Percentiles rank a stretch among this genome's conserved stretches.
phyloP scores from a whole-genome alignment of 345 rosid species.

The Eucalyptus curtisii region DNA sequence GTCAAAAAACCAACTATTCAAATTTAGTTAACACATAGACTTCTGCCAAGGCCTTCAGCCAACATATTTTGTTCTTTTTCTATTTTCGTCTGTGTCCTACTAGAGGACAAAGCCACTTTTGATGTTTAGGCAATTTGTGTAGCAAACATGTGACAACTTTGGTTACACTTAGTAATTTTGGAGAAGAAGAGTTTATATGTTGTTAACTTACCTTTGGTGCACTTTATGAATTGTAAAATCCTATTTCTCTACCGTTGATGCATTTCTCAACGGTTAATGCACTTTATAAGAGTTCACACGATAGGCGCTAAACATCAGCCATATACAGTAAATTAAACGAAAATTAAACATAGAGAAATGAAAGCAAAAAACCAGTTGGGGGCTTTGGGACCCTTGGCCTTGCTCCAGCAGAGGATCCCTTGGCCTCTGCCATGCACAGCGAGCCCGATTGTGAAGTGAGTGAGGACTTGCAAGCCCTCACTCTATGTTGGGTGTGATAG shows the following conservation, averaged over 20 bases:
- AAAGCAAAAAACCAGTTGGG: too few relatives aligned
- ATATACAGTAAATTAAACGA: not conserved
- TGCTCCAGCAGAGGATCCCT: too few relatives aligned
- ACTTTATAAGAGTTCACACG: not conserved
- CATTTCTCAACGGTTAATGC: not conserved
- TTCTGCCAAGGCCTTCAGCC: not conserved
- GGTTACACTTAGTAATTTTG: not conserved
- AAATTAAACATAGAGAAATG: too few relatives aligned
- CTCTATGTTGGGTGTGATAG: rapidly evolving
- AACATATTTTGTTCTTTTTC: too few relatives aligned
- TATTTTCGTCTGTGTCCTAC: too few relatives aligned
- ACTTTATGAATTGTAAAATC: not conserved
- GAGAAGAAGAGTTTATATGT: too few relatives aligned
- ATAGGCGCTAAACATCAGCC: not conserved
- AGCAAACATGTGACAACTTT: not conserved
- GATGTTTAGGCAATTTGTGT: not conserved
- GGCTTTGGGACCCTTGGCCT: too few relatives aligned
- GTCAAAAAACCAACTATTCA: not conserved
- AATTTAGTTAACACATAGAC: not conserved
- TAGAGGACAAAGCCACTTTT: too few relatives aligned
- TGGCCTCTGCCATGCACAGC: too few relatives aligned
- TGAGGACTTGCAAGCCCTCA: too few relatives aligned
- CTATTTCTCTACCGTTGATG: not conserved
- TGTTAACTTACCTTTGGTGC: too few relatives aligned
- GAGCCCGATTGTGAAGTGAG: too few relatives aligned